phyloP scores from a whole-genome alignment of 768 basidiomycete genomes.

The Neoboletus subvelutipes region DNA sequence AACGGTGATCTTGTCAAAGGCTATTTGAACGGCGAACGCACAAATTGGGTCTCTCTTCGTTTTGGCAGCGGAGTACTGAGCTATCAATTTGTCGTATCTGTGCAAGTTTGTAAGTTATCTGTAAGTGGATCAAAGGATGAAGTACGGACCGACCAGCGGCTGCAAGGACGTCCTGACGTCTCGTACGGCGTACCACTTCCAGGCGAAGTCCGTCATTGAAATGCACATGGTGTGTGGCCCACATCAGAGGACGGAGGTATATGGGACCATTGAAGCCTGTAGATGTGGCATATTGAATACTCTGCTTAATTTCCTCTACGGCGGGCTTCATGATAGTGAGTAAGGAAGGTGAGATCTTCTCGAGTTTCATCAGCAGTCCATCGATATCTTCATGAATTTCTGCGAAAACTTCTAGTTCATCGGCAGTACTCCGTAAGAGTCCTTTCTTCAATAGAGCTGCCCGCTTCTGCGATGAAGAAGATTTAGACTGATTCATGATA shows the following conservation, averaged over 20 bases:
- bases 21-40: slow-evolving; percentile 74
- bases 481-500: slow-evolving; percentile 64
- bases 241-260: slow-evolving; percentile 71
- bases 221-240: slow-evolving; percentile 58
- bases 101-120: neutral
- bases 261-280: slow-evolving; percentile 66
- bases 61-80: slow-evolving; percentile 56
- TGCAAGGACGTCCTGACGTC: slow-evolving; percentile 69
- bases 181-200: slow-evolving; percentile 68
- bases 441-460: slow-evolving; percentile 68
- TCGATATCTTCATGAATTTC: slow-evolving; percentile 69
- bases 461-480: slow-evolving; percentile 66
- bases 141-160: slow-evolving; percentile 70
- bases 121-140: neutral
- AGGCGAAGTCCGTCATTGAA: slow-evolving; percentile 76
- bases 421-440: slow-evolving; percentile 60
- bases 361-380: slow-evolving; percentile 50
- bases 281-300: slow-evolving; percentile 55
- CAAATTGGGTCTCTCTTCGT: slow-evolving; percentile 54
- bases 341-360: slow-evolving; percentile 58
- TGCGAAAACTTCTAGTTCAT: slow-evolving; percentile 71
- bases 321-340: slow-evolving; percentile 46
- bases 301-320: slow-evolving; percentile 61
- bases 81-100: slow-evolving; percentile 75
- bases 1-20: slow-evolving; percentile 72